Evolutionary conservation across 257 asterid species (phyloP).

Genomic region (Dorcoceras hygrometricum): DNA sequence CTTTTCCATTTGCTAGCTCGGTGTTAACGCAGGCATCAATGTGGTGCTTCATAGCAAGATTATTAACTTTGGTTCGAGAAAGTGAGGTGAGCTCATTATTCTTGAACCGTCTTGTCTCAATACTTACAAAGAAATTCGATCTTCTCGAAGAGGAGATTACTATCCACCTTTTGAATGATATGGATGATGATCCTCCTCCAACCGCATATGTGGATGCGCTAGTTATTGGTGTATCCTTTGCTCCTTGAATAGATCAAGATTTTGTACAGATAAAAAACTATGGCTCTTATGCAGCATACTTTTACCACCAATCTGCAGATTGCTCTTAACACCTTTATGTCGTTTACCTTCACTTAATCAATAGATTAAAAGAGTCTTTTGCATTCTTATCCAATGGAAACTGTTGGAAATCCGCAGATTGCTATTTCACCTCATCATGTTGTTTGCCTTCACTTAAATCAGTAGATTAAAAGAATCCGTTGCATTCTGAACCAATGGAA

Average conservation of each 20-base stretch:
- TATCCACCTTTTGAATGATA: slow-evolving; percentile 38
- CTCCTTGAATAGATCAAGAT: neutral
- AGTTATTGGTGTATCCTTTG: slow-evolving; percentile 66
- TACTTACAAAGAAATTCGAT: slow-evolving; percentile 54
- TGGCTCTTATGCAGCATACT: no score
- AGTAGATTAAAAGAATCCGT: slow-evolving; percentile 54
- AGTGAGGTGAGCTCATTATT: slow-evolving; percentile 41
- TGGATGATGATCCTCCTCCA: slow-evolving; percentile 27
- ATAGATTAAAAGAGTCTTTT: slow-evolving; percentile 55
- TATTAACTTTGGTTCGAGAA: slow-evolving; percentile 41
- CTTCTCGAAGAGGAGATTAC: slow-evolving; percentile 65
- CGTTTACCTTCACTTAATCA: slow-evolving; percentile 41
- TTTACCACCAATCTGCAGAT: neutral
- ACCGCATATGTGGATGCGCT: slow-evolving; percentile 34
- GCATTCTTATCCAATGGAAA: slow-evolving; percentile 59
- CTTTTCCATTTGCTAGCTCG: slow-evolving; percentile 63
- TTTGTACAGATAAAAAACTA: neutral
- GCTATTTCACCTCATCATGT: slow-evolving; percentile 8
- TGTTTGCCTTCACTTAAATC: slow-evolving; percentile 43
- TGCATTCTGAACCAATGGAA: slow-evolving; percentile 58
- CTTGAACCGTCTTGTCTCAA: slow-evolving; percentile 47
- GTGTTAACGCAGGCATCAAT: slow-evolving; percentile 68
- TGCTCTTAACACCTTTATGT: slow-evolving; percentile 11
- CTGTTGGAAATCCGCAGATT: slow-evolving; percentile 24
- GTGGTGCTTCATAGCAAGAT: slow-evolving; percentile 71